Evolutionary conservation across 306 rosid genomes (phyloP).

Genomic region (Medicago lupulina): DNA sequence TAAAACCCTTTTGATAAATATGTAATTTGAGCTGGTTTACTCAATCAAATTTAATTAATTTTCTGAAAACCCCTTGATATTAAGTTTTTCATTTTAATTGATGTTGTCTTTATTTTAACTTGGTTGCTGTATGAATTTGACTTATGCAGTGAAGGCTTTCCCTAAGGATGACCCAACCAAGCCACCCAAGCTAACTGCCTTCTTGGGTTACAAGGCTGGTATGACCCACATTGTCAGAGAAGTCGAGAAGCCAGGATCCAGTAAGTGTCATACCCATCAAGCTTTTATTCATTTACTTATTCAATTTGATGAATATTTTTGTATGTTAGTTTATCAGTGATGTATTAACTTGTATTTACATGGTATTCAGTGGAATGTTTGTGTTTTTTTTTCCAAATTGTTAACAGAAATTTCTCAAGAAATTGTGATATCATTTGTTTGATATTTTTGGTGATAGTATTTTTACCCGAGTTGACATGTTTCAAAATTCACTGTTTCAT

Average conservation of each 20-base stretch:
- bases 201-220: constrained; percentile 87
- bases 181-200: constrained; percentile 74
- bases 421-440: no score
- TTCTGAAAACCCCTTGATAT: background rate
- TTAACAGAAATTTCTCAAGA: background rate
- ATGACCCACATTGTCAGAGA: constrained; percentile 93
- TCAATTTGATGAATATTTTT: background rate
- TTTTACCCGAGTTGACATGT: background rate
- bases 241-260: constrained; percentile 88
- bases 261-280: constrained; percentile 35
- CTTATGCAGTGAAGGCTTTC: constrained; percentile 78
- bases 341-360: background rate
- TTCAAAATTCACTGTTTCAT: background rate
- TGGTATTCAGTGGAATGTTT: no score
- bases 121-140: background rate
- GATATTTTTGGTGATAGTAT: no score
- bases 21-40: no score
- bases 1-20: no score
- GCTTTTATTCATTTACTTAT: background rate
- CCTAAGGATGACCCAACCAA: constrained; percentile 80
- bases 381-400: no score
- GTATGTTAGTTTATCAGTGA: background rate
- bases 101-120: background rate
- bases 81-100: background rate
- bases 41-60: no score